Conservation (phyloP, 2,329 filamentous ascomycete species). For the Diaporthe vaccinii region DNA sequence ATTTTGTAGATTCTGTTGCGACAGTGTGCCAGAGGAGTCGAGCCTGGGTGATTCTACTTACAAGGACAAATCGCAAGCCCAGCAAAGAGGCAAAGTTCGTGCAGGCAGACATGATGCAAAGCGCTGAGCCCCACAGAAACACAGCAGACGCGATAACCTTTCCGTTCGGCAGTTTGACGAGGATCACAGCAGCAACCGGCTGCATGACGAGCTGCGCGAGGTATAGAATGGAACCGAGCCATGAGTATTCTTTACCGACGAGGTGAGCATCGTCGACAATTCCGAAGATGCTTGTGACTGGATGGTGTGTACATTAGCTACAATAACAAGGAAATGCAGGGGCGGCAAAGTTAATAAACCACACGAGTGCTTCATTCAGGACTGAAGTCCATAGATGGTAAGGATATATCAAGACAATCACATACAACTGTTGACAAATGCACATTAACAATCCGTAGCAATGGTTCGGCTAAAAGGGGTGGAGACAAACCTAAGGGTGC, state of each 20-base stretch:
- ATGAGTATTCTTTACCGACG: conserved; percentile 65
- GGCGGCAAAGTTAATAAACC: rapidly evolving
- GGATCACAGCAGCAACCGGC: conserved; percentile 64
- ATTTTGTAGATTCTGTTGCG: neutral
- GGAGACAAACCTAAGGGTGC: conserved; percentile 49
- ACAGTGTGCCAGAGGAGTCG: too few species aligned
- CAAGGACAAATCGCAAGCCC: conserved; percentile 59
- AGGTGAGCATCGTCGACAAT: conserved; percentile 61
- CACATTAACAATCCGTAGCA: neutral
- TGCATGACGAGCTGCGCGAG: conserved; percentile 72
- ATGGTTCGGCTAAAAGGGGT: conserved; percentile 2
- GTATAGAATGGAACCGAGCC: conserved; percentile 73
- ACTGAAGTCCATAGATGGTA: too few species aligned
- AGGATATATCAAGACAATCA: neutral
- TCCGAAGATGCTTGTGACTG: conserved; percentile 62
- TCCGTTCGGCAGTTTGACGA: conserved; percentile 67
- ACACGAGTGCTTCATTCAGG: too few species aligned
- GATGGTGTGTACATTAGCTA: neutral
- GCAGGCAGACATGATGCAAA: conserved; percentile 65
- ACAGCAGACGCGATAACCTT: conserved; percentile 66
- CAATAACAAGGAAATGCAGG: too few species aligned
- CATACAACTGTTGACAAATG: neutral
- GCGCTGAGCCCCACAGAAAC: conserved; percentile 65
- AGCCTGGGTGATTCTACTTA: conserved; percentile 44
- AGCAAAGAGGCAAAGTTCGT: conserved; percentile 61